Evolutionary conservation across 2,329 filamentous ascomycete species (phyloP).

Genomic region (Pyrenophora teres): DNA sequence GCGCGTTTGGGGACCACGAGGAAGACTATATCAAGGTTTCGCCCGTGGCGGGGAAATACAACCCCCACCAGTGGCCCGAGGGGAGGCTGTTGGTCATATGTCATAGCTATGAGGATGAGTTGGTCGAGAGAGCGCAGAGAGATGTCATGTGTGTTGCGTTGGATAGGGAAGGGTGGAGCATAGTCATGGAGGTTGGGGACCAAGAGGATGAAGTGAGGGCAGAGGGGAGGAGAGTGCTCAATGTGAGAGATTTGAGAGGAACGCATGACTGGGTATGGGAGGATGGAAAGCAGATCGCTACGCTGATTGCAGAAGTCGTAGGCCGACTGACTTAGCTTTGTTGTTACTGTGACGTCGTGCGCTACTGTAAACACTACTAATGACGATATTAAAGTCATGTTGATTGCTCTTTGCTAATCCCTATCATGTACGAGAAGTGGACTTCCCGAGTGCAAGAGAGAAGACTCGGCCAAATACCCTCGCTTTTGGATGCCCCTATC

Average conservation of each 20-base stretch:
- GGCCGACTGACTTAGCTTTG: conserved; percentile 14
- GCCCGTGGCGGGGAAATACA: conserved; percentile 56
- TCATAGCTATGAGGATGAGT: conserved; percentile 54
- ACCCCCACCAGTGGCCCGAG: conserved; percentile 45
- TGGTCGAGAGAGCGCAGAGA: conserved; percentile 62
- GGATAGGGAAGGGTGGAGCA: conserved; percentile 48
- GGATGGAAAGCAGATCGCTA: conserved; percentile 62
- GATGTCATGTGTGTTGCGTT: conserved; percentile 61
- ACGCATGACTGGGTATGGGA: conserved; percentile 69
- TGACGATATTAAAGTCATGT: background rate
- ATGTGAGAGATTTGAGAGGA: conserved; percentile 57
- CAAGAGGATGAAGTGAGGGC: conserved; percentile 33
- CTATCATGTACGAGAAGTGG: conserved; percentile 21
- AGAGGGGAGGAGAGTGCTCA: conserved; percentile 37
- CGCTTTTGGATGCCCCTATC: conserved; percentile 22
- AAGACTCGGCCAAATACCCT: conserved; percentile 16
- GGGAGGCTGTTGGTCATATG: conserved; percentile 50
- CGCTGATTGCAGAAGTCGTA: conserved; percentile 41
- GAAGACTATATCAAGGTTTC: conserved; percentile 49
- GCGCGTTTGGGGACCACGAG: conserved; percentile 62
- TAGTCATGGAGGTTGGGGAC: conserved; percentile 32
- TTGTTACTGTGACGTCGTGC: no score
- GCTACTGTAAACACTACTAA: background rate
- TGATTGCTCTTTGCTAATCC: conserved; percentile 4
- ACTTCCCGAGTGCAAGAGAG: conserved; percentile 17